These are phyloP conservation scores for Penicillium sumatraense DNA, from an alignment of 2,329 filamentous ascomycete species.

Conservation along the genomic window DNA sequence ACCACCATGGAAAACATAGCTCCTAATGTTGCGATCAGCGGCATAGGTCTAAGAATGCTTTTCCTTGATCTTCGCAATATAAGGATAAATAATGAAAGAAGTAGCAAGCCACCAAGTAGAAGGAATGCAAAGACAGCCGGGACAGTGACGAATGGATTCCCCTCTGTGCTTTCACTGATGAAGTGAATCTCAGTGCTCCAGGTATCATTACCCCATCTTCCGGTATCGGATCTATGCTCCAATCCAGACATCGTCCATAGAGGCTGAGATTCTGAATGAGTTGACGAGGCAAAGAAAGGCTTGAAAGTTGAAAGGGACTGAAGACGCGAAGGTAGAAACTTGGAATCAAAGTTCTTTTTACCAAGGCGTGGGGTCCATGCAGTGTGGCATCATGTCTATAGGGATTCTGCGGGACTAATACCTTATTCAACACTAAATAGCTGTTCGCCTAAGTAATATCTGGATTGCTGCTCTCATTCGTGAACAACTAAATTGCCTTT, in stretches of 20 bases:
- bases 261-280: background rate
- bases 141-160: background rate
- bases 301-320: background rate
- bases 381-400: background rate
- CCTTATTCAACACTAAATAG: background rate
- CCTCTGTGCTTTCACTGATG: background rate
- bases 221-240: no score
- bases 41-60: background rate
- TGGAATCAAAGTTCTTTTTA: background rate
- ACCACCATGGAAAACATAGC: background rate
- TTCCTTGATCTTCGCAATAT: background rate
- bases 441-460: no score
- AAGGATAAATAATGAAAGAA: background rate
- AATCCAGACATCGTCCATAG: background rate
- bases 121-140: background rate
- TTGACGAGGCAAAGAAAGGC: background rate
- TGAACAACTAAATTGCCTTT: background rate
- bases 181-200: background rate
- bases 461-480: no score
- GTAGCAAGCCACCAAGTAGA: background rate
- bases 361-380: background rate
- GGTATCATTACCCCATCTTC: background rate
- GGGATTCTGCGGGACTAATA: background rate
- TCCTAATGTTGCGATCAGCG: background rate
- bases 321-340: background rate